Evolutionary conservation across 768 basidiomycete species (phyloP), one percentile per base, ranked within the genome.

Genomic region (Leccinum imitatum): DNA sequence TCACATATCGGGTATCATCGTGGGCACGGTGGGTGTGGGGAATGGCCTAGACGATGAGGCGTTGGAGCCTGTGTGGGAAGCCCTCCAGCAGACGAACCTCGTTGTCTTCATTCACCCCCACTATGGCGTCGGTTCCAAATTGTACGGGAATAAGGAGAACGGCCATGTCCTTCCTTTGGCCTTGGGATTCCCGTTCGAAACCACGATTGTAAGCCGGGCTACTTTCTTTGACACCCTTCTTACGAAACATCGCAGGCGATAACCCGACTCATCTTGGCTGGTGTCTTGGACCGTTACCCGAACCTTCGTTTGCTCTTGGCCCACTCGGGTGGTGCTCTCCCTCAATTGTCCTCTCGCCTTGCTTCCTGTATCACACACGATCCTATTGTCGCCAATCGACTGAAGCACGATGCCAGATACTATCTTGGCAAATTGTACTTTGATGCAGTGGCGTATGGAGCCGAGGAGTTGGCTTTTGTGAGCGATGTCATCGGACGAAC

Each of bases 141-240:
- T 83, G 4, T 95, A 90, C 82, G 92, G 92, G 1, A 81, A 85
- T 57, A 84, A 79, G 60, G 82, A 86, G 46, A 94, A 95, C 64
- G 93, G 93, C 0, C 93, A 95, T 63, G 93, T 93, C 41, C 83
- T 95, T 30, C 89, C 92, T 3, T 82, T 95, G 54, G 90, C 91
- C 1, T 80, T 93, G 15, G 93, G 93, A 1, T 95, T 95, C 74
- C 93, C 93, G 3, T 89, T 95, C 67, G 93, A 95, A 76, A 95
- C 93, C 17, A 93, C 93, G 4, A 86, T 85, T 33, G 91, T 92
- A 65, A 70, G 89, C 78, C 46, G 19, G 14, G 14, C 47, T 41
- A 4, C 50, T 54, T 27, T 15, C 56, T 56, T 57, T 9, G 21
- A 33, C 51, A 8, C 7, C 19, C 10, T 14, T 37, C 60, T 71